phyloP scores from a whole-genome alignment of 2,329 filamentous ascomycete species.

The Fusarium sacchari region DNA sequence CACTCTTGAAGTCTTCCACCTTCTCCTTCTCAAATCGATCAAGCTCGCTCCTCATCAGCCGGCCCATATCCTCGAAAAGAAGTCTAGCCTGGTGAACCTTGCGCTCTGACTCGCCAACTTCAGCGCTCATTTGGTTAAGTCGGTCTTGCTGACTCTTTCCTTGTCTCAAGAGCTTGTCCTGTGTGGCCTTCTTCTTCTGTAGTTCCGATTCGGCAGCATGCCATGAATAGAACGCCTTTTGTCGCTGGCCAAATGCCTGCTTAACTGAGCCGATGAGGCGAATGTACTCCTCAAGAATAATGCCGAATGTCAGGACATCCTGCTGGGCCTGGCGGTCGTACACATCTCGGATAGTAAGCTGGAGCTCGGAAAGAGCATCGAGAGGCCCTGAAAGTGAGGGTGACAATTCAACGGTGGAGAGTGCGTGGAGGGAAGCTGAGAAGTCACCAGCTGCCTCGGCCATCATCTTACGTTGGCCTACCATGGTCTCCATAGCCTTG shows the following conservation, averaged over 20 bases:
- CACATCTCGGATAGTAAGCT: conserved; percentile 91
- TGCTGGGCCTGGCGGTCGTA: conserved; percentile 98
- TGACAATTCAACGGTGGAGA: conserved; percentile 92
- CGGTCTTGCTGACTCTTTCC: conserved; percentile 96
- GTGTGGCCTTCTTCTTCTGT: conserved; percentile 85
- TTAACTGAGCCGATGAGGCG: conserved; percentile 95
- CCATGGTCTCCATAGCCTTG: conserved; percentile 94
- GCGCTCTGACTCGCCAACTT: conserved; percentile 93
- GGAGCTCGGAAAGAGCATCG: conserved; percentile 90
- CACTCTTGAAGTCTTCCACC: conserved; percentile 98
- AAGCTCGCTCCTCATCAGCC: conserved; percentile 88
- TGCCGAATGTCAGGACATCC: conserved; percentile 93
- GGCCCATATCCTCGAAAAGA: conserved; percentile 96
- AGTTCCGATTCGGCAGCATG: conserved; percentile 90
- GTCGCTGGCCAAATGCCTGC: conserved; percentile 88
- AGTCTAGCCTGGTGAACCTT: conserved; percentile 90
- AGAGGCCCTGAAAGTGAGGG: conserved; percentile 87
- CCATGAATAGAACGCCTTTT: conserved; percentile 97
- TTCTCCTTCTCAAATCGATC: conserved; percentile 97
- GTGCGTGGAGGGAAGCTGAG: conserved; percentile 88
- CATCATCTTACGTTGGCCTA: conserved; percentile 90
- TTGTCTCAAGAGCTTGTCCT: conserved; percentile 95
- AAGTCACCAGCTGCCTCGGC: conserved; percentile 95
- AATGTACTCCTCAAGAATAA: conserved; percentile 98
- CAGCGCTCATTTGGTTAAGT: conserved; percentile 88